phyloP scores from a whole-genome alignment of 768 basidiomycete genomes.

The Porphyrellus cyaneotinctus region DNA sequence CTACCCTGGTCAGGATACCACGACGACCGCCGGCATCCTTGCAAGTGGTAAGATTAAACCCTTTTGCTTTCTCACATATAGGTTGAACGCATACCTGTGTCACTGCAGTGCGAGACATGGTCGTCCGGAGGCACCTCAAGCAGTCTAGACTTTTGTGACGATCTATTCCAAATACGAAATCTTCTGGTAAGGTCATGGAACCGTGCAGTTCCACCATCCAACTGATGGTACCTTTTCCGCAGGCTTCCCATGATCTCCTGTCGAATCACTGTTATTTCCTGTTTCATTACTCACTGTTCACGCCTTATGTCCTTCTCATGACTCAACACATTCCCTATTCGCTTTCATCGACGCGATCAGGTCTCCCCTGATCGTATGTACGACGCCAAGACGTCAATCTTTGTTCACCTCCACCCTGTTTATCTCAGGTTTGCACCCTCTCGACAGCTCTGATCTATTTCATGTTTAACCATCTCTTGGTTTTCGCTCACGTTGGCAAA shows the following conservation, averaged over 20 bases:
- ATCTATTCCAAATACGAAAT: not conserved
- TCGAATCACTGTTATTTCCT: slow-evolving; percentile 15
- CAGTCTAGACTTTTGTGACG: slow-evolving; percentile 63
- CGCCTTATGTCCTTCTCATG: slow-evolving; percentile 8
- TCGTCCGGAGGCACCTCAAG: slow-evolving; percentile 72
- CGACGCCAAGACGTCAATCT: not conserved
- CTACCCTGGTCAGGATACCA: slow-evolving; percentile 47
- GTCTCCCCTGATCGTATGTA: not conserved
- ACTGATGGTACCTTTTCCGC: slow-evolving; percentile 1
- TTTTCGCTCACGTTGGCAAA: not conserved
- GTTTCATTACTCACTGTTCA: slow-evolving; percentile 5
- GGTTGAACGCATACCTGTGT: slow-evolving; percentile 2
- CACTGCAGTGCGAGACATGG: slow-evolving; percentile 69
- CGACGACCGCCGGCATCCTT: slow-evolving; percentile 71
- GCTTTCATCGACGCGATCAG: not conserved
- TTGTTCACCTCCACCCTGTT: not conserved
- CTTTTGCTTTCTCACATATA: not conserved
- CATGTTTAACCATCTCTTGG: slow-evolving; percentile 1
- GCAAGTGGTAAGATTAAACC: slow-evolving; percentile 57
- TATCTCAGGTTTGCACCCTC: not conserved
- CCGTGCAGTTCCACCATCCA: not conserved
- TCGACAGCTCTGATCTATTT: not conserved
- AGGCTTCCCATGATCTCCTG: slow-evolving; percentile 5
- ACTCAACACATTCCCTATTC: slow-evolving; percentile 1
- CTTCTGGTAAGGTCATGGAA: slow-evolving; percentile 7